Evolutionary conservation across 805 yeast species (phyloP).

Genomic region (Millerozyma acaciae): DNA sequence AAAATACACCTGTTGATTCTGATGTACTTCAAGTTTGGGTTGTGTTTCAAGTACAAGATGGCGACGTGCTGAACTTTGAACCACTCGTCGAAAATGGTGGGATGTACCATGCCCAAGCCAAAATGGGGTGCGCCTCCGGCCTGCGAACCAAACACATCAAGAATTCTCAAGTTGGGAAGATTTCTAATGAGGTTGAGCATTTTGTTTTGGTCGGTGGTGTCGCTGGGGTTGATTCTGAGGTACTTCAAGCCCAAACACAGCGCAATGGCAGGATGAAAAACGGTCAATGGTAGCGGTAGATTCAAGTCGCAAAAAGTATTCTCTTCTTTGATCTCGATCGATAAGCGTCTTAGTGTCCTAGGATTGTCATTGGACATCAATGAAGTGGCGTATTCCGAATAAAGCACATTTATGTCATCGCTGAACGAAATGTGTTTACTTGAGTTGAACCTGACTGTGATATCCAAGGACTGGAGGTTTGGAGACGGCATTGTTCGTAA

Average conservation of each 20-base stretch:
- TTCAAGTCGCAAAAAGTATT: conserved; percentile 26
- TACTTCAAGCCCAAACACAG: conserved; percentile 22
- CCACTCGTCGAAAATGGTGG: conserved; percentile 56
- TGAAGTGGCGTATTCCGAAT: conserved; percentile 14
- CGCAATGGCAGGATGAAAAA: conserved; percentile 12
- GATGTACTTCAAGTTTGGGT: conserved; percentile 33
- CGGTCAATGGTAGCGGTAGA: conserved; percentile 17
- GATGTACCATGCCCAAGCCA: conserved; percentile 52
- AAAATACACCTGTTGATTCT: conserved; percentile 50
- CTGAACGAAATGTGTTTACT: conserved; percentile 14
- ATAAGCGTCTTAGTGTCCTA: conserved; percentile 25
- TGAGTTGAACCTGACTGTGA: conserved; percentile 38
- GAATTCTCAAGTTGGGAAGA: conserved; percentile 22
- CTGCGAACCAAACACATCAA: conserved; percentile 47
- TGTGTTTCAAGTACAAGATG: conserved; percentile 28
- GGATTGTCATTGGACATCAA: conserved; percentile 10
- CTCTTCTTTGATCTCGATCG: conserved; percentile 41
- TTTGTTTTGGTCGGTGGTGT: conserved; percentile 11
- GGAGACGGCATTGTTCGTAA: conserved; percentile 15
- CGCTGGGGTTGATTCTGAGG: conserved; percentile 37
- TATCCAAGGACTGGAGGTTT: conserved; percentile 32
- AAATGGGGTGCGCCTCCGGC: conserved; percentile 53
- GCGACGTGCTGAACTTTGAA: conserved; percentile 54
- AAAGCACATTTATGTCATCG: conserved; percentile 9
- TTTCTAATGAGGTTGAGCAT: conserved; percentile 19